Percentiles rank a stretch among this genome's conserved stretches.
phyloP scores from a whole-genome alignment of 202 grass and related monocot genomes.

The Sporobolus alterniflorus region DNA sequence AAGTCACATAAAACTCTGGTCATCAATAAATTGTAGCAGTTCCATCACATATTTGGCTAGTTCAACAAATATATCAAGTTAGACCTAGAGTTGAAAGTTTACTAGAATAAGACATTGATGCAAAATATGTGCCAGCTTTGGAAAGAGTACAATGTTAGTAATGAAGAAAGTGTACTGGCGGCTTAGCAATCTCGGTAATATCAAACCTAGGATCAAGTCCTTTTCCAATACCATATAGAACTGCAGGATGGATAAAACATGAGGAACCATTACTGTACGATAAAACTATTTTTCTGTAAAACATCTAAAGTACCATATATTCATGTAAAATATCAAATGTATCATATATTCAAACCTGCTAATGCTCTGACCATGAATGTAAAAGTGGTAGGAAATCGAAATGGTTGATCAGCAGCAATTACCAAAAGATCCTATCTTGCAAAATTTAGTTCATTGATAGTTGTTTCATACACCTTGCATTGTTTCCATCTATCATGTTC shows the following conservation, averaged over 20 bases:
- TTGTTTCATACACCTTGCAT: constrained; percentile 17
- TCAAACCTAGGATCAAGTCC: constrained; percentile 99
- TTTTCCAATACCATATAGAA: constrained; percentile 99
- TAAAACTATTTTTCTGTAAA: constrained; percentile 33
- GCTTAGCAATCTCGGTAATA: constrained; percentile 99
- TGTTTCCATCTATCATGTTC: constrained; percentile 23
- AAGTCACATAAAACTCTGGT: constrained; percentile 27
- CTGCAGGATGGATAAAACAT: constrained; percentile 51
- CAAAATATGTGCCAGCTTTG: neutral
- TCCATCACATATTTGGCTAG: constrained; percentile 85
- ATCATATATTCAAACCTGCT: constrained; percentile 66
- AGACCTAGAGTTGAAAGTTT: constrained; percentile 20
- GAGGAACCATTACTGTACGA: constrained; percentile 21
- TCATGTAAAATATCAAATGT: constrained; percentile 3
- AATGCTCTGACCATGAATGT: constrained; percentile 99
- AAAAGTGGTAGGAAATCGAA: constrained; percentile 97
- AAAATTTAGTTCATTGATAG: constrained; percentile 37
- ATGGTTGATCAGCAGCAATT: constrained; percentile 98
- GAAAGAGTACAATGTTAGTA: constrained; percentile 46
- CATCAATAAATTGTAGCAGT: constrained; percentile 62
- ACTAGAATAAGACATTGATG: neutral
- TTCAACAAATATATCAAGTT: constrained; percentile 45
- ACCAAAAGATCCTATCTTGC: constrained; percentile 96
- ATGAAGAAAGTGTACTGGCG: constrained; percentile 59
- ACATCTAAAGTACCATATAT: constrained; percentile 15